Evolutionary conservation across 768 basidiomycete species (phyloP), one percentile per base, ranked within the genome.

Genomic region (Boletus reticuloceps): DNA sequence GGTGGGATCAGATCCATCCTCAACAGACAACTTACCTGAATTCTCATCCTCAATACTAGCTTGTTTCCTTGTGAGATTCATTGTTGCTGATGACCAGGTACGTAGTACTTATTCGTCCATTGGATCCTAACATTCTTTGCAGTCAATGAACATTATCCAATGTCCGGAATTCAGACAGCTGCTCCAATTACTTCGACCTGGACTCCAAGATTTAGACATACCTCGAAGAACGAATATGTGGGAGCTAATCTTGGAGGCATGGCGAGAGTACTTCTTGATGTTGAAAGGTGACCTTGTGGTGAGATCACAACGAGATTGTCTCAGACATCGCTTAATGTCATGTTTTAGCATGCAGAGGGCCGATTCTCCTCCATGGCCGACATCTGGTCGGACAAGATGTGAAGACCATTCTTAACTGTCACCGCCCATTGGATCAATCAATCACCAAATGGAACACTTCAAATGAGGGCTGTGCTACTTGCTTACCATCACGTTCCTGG

Each of bases 101-200:
- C 2, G 20, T 20, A 20, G 20, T 20, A 20, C 20, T 20, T 20
- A 20, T 20, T 20, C 20, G 2, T 20, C 20, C 20, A 20, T 20
- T 2, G 2, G 20, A 20, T 20, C 20, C 20, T 20, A 20, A 20
- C 2, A 2, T 20, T 20, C 20, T 20, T 32, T 48, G 12, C 13
- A 56, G 51, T 59, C 55, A 2, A 27, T 56, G n/a, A 48, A 49
- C 5, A 3, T 56, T 13, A 41, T 59, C 2, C 36, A 71, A 19
- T 27, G 37, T 47, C 53, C 34, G 16, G 63, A 70, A 19, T 72
- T 72, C 49, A 45, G 64, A 6, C 45, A 64, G 31, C 61, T 70
- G 1, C 54, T 71, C 13, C 53, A 62, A 5, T 41, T 69, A 12
- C 56, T 71, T 25, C 51, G 50, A 20, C 56, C 62, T 16, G 58